Evolutionary conservation across 2,329 filamentous ascomycete species (phyloP).

Genomic region (Colletotrichum sp.): DNA sequence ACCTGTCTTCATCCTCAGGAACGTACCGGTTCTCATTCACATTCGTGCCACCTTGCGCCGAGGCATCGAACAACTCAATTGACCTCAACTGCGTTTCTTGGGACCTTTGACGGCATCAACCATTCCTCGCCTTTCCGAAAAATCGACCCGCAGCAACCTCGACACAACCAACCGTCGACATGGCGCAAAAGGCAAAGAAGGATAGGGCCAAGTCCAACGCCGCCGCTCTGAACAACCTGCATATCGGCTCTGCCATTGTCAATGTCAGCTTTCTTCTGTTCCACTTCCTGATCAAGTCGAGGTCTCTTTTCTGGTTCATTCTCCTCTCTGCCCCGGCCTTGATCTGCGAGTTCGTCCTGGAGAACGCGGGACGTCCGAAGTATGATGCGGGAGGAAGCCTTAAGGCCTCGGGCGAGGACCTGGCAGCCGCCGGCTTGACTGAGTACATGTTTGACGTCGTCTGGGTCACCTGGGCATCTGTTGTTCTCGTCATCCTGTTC

Average conservation of each 20-base stretch:
- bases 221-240: conserved; percentile 78
- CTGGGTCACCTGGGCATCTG: conserved; percentile 89
- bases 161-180: conserved; percentile 28
- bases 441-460: conserved; percentile 98
- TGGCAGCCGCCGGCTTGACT: conserved; percentile 85
- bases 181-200: conserved; percentile 70
- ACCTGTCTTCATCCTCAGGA: conserved; percentile 1
- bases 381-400: conserved; percentile 73
- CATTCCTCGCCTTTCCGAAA: neutral
- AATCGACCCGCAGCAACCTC: neutral
- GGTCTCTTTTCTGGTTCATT: conserved; percentile 71
- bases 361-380: conserved; percentile 80
- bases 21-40: neutral
- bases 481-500: conserved; percentile 73
- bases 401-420: conserved; percentile 81
- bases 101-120: neutral
- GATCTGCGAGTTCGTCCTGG: conserved; percentile 83
- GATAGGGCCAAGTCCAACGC: conserved; percentile 79
- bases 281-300: conserved; percentile 69
- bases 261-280: conserved; percentile 78
- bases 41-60: neutral
- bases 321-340: conserved; percentile 77
- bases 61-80: neutral
- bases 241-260: conserved; percentile 74
- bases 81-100: neutral